phyloP scores from a whole-genome alignment of 306 rosid genomes.

The Vicia sativa region DNA sequence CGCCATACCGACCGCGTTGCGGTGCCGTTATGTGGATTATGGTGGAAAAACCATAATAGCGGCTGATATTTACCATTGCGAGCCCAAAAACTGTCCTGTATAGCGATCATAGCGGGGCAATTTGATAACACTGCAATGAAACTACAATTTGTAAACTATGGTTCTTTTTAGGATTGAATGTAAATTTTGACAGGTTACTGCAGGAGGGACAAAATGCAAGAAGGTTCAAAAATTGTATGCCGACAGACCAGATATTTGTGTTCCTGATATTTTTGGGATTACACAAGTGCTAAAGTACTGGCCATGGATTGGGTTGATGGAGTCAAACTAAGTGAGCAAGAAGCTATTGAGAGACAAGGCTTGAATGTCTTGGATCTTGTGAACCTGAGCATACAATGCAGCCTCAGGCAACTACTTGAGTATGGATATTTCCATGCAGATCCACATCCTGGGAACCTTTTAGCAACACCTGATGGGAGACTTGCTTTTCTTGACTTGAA shows the following conservation, averaged over 20 bases:
- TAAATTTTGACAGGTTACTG: slow-evolving; percentile 78
- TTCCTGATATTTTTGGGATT: slow-evolving; percentile 92
- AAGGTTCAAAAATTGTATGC: slow-evolving; percentile 85
- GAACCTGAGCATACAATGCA: slow-evolving; percentile 87
- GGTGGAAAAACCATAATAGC: no score
- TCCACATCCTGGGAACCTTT: slow-evolving; percentile 96
- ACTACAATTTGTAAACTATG: slow-evolving; percentile 15
- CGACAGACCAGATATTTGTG: slow-evolving; percentile 79
- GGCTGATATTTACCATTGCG: no score
- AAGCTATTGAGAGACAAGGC: slow-evolving; percentile 85
- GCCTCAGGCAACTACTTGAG: slow-evolving; percentile 90
- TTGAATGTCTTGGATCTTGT: slow-evolving; percentile 82
- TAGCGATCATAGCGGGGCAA: no score
- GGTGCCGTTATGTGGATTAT: no score
- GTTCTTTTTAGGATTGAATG: slow-evolving; percentile 60
- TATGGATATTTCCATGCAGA: slow-evolving; percentile 95
- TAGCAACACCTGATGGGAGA: slow-evolving; percentile 88
- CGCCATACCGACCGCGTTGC: no score
- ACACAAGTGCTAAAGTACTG: slow-evolving; percentile 78
- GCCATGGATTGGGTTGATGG: slow-evolving; percentile 96
- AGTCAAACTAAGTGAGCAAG: slow-evolving; percentile 86
- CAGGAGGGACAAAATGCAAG: slow-evolving; percentile 97
- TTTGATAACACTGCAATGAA: neutral
- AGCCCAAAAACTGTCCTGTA: no score
- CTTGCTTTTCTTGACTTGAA: slow-evolving; percentile 95